These are phyloP conservation scores for Cyclanthera cordifolia DNA, from an alignment of 306 rosid species.

Conservation along the genomic window DNA sequence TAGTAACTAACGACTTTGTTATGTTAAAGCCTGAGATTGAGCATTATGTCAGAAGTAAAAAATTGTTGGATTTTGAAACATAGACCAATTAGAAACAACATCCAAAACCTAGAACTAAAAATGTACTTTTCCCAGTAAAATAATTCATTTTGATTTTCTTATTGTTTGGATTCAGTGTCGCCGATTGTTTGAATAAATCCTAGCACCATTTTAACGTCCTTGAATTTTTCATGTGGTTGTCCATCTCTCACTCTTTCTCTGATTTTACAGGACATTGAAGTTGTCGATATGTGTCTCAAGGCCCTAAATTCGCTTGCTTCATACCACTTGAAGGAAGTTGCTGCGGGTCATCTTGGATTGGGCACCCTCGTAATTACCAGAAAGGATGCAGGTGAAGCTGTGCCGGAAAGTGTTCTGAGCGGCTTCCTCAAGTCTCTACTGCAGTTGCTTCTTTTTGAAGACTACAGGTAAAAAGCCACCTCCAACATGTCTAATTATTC, in stretches of 20 bases:
- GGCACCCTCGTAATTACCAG: slow-evolving; percentile 48
- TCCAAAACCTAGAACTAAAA: too few species aligned
- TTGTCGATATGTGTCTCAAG: slow-evolving; percentile 70
- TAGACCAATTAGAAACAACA: too few species aligned
- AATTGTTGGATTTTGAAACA: too few species aligned
- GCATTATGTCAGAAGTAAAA: too few species aligned
- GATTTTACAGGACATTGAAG: slow-evolving; percentile 57
- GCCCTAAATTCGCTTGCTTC: slow-evolving; percentile 83
- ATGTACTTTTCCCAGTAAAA: too few species aligned
- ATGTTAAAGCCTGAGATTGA: too few species aligned
- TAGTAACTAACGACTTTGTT: too few species aligned
- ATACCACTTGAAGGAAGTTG: slow-evolving; percentile 60
- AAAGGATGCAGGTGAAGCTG: slow-evolving; percentile 45
- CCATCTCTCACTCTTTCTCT: not conserved
- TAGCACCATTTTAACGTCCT: not conserved
- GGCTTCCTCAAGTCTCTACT: slow-evolving; percentile 69
- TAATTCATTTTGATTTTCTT: not conserved
- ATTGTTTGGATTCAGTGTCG: not conserved
- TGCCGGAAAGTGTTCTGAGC: slow-evolving; percentile 74
- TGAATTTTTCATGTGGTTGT: not conserved
- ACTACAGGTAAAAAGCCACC: slow-evolving; percentile 44
- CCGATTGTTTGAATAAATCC: not conserved
- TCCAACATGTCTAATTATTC: not conserved
- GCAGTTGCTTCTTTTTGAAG: slow-evolving; percentile 82
- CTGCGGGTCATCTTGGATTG: slow-evolving; percentile 57